Base-by-base conservation (phyloP, 1,139 yeast genomes). In the Eremothecium cymbalariae region DNA sequence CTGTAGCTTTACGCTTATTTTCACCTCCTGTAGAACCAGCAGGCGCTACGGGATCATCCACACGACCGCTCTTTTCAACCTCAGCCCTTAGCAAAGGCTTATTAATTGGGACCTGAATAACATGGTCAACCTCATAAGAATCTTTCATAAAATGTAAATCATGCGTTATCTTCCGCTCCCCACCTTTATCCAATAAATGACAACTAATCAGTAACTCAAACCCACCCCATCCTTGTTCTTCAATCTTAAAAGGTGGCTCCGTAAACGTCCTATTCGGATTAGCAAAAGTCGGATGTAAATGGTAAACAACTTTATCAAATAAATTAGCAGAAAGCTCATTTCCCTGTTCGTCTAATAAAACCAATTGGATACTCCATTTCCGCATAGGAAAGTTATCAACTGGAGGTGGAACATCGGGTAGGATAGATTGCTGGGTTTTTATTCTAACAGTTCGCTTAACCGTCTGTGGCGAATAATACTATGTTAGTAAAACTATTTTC, bases 181-280 rank as follows among this genome's bases (percentile, higher is more conserved):
- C 97, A 35, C 80, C 82, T 53, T 81, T 82, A 41, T 94, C 97
- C 21, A 82, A 70, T 39, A 83, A 67, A 46, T 80, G 83, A 39
- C 86, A 67, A 13, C 83, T 70, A 45, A 90, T 78, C 32, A 84
- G 85, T 54, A 90, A 72, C 55, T 88, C 95, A 53, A 88, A 88
- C 49, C 90, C 98, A 55, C 98, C 98, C 98, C 98, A 90, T 32
- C 98, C 98, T 64, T 85, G 81, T 60, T 90, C 98, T 55, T 78
- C 84, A 37, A 90, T 80, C 53, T 65, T 72, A 63, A 88, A 90
- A n/a, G 98, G 98, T 14, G 83, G 74, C 51, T 77, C 77, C 53
- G 83, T 85, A 51, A 85, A 60, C 6, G 80, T 68, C 62, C 97
- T 72, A 44, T 74, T 77, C 8, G 97, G 98, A 57, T 85, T 85